Evolutionary conservation across 139 green algal species (phyloP).

Genomic region (Chlorella sp.): DNA sequence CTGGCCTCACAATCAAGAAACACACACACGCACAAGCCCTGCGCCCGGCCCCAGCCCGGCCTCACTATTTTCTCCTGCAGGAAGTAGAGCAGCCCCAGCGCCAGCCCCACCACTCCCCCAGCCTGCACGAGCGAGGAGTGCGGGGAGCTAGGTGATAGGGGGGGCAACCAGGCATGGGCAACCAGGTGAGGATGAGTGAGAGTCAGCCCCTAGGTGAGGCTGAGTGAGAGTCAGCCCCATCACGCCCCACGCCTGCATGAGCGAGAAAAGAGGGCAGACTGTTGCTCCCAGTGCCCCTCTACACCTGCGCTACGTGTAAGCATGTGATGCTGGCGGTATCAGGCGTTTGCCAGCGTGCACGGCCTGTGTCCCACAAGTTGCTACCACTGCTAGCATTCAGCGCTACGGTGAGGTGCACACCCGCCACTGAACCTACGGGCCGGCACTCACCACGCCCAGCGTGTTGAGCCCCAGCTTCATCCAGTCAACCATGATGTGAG

Average conservation of each 20-base stretch:
- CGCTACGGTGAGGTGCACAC: neutral
- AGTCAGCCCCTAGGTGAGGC: too few relatives aligned
- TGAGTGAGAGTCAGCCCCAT: neutral
- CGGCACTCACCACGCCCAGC: neutral
- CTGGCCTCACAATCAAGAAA: neutral
- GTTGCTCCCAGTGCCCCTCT: too few relatives aligned
- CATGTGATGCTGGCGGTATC: too few relatives aligned
- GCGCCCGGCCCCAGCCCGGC: neutral
- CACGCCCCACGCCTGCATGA: too few relatives aligned
- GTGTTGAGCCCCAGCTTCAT: conserved; percentile 34
- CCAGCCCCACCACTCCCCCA: conserved; percentile 58
- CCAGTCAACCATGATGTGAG: conserved; percentile 32
- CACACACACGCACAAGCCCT: neutral
- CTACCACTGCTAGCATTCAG: neutral
- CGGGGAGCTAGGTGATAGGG: neutral
- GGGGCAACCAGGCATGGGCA: neutral
- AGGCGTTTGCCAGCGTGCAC: too few relatives aligned
- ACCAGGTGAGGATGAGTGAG: too few relatives aligned
- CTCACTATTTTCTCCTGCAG: conserved; percentile 86
- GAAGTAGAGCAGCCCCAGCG: conserved; percentile 70
- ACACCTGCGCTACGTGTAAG: too few relatives aligned
- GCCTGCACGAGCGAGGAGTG: conserved; percentile 54
- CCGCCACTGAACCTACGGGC: neutral
- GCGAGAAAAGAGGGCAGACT: neutral
- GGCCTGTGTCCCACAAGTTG: neutral